phyloP scores from a whole-genome alignment of 768 basidiomycete genomes.

The Boletus subcaerulescens region DNA sequence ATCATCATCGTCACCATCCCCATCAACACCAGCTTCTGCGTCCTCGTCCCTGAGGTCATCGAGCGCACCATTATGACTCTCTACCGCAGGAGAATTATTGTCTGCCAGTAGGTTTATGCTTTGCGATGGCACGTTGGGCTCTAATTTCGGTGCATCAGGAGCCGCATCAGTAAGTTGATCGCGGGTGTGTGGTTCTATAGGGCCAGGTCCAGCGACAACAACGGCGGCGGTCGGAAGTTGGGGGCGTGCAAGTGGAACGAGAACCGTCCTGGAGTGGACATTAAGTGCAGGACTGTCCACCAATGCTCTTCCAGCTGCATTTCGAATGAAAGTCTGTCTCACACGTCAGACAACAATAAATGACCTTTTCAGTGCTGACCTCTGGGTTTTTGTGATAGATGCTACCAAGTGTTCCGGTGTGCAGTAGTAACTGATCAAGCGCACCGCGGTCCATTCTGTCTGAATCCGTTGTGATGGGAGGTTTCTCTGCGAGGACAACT shows the following conservation, averaged over 20 bases:
- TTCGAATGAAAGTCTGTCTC: conserved; percentile 85
- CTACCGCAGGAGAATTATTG: conserved; percentile 7
- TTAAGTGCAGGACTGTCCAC: conserved; percentile 90
- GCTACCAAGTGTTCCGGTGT: conserved; percentile 90
- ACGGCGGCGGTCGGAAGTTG: conserved; percentile 45
- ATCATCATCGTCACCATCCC: conserved; percentile 43
- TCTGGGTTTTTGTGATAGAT: conserved; percentile 99
- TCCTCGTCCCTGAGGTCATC: conserved; percentile 27
- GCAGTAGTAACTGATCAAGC: conserved; percentile 89
- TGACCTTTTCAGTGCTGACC: conserved; percentile 38
- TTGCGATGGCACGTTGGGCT: conserved; percentile 31
- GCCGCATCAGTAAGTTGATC: conserved; percentile 27
- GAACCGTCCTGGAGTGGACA: conserved; percentile 66
- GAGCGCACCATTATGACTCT: background rate
- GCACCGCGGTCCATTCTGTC: conserved; percentile 97
- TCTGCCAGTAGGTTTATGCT: conserved; percentile 17
- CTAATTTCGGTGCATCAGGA: conserved; percentile 28
- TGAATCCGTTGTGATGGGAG: conserved; percentile 95
- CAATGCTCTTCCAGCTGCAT: conserved; percentile 79
- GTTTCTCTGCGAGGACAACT: conserved; percentile 91
- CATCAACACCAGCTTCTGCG: conserved; percentile 24
- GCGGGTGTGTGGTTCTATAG: conserved; percentile 28
- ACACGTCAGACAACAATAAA: conserved; percentile 12
- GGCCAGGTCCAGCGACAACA: conserved; percentile 56
- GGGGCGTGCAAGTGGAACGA: conserved; percentile 58